Base-by-base conservation (phyloP, 2,329 filamentous ascomycete genomes). In the Onygenales sp. region DNA sequence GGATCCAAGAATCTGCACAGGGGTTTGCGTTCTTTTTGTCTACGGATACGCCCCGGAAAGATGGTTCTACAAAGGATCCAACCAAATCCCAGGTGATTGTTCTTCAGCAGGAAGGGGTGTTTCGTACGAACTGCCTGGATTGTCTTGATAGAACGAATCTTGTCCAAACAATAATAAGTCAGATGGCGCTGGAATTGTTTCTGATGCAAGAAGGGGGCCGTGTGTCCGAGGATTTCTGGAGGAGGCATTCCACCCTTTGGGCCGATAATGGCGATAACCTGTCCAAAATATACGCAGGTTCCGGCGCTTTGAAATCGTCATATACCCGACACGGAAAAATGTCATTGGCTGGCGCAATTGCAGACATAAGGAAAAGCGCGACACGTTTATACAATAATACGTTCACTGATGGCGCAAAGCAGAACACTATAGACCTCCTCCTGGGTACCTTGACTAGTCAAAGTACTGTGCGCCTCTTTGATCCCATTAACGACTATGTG, bases 321-420 rank as follows among this genome's bases (percentile, higher is more conserved):
- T 97, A 95, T 62, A 98, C 93, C 1, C 81, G 93, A 54, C 84
- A 87, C 64, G 93, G 93, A 36, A 97, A 96, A 71, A 96, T 95
- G 89, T 95, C 91, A 9, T 71, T 97, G 27, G 89, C 91, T 1
- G 93, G 93, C 32, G 89, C 91, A 9, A 82, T 98, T 60, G 91
- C 93, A n/a, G 93, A 98, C 72, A 87, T 90, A 44, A 83, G 92
- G 52, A 98, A 98, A 71, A 95, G 89, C 59, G 91, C 92, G 0
- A 93, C 93, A 51, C 81, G 93, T 55, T 81, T 96, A 58, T 97
- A 96, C 66, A 92, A 96, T 72, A 98, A 98, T 72, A 97, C 96
- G 66, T 97, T 98, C 67, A 82, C 90, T 7, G 93, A 98, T 68
- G 95, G 95, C 59, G 87, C 85, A 21, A 80, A 90, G 46, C 93